Evolutionary conservation across 2,329 filamentous ascomycete species (phyloP).

Genomic region (Neodidymelliopsis sp.): DNA sequence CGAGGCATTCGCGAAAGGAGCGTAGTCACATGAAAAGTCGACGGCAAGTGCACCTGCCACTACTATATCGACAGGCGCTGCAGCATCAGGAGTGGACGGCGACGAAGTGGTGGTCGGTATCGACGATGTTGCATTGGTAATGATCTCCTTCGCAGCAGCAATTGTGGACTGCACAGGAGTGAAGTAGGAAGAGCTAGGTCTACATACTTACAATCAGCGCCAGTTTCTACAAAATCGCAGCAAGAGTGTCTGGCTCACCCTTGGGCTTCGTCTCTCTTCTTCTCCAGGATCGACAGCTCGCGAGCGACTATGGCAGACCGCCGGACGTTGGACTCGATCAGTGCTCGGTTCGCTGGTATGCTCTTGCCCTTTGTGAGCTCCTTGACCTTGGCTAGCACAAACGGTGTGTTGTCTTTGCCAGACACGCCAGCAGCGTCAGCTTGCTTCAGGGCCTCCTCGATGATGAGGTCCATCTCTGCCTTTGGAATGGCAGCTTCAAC

Average conservation of each 20-base stretch:
- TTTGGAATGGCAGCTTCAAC: conserved; percentile 73
- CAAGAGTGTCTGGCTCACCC: conserved; percentile 48
- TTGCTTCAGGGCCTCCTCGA: conserved; percentile 51
- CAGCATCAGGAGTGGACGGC: conserved; percentile 1
- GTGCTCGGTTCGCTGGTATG: conserved; percentile 75
- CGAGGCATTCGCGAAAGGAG: conserved; percentile 53
- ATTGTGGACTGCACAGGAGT: conserved; percentile 30
- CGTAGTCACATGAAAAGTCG: conserved; percentile 85
- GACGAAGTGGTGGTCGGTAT: conserved; percentile 9
- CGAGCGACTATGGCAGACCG: conserved; percentile 70
- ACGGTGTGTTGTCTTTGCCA: conserved; percentile 84
- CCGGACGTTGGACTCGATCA: conserved; percentile 72
- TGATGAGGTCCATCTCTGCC: conserved; percentile 50
- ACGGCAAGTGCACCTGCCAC: conserved; percentile 91
- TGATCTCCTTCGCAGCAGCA: conserved; percentile 19
- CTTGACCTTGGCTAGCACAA: conserved; percentile 78
- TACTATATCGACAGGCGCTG: conserved; percentile 65
- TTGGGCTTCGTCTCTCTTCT: conserved; percentile 42
- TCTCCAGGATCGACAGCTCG: conserved; percentile 65
- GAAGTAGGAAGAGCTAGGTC: conserved; percentile 32
- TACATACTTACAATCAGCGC: conserved; percentile 51
- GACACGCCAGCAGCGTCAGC: conserved; percentile 56
- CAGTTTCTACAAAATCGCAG: conserved; percentile 35
- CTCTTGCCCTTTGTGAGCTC: conserved; percentile 77
- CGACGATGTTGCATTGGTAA: conserved; percentile 25